Base-by-base conservation (phyloP, 441 rosid genomes). In the Raphanus hybrid region DNA sequence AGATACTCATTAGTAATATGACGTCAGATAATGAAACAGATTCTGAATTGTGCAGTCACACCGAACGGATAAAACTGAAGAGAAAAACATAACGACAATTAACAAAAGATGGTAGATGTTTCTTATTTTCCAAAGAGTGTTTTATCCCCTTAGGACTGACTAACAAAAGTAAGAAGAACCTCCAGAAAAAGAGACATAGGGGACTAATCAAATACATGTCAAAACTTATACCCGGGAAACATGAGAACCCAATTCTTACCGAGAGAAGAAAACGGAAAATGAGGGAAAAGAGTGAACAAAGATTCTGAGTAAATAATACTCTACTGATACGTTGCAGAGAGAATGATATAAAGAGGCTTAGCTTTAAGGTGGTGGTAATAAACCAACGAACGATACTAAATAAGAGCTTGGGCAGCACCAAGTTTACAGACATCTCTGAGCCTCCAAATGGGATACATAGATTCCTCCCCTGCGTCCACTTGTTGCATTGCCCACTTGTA, bases 401-500 rank as follows among this genome's bases (percentile, higher is more conserved):
- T 91, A 67, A 93, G 97, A 71, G 98, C 78, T 80, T 84, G 93
- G 65, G 90, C 75, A 59, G 92, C 93, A 20, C 93, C 93, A 20
- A 83, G 75, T 70, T 83, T 91, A 18, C 81, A 86, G 85, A 91
- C 85, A 37, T 90, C 92, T 78, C 87, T 86, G 15, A 90, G 85
- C 91, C 85, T 89, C 97, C 98, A 92, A 67, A 96, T 86, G 0
- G 98, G 98, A 73, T 89, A 89, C 43, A 91, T 61, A 23, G 96
- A 92, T 48, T 87, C 96, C 80, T 84, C 94, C 18, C 93, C 97
- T 3, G 90, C 83, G 20, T 91, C 91, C 63, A 93, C 85, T 85
- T 92, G 98, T 79, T 91, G 90, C 98, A 93, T 96, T 4, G 99
- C 98, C 97, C 99, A 92, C 0, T 85, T 85, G 80, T 96, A 90